Evolutionary conservation across 352 stramenopile species (phyloP).

Genomic region (Peronospora farinosa): DNA sequence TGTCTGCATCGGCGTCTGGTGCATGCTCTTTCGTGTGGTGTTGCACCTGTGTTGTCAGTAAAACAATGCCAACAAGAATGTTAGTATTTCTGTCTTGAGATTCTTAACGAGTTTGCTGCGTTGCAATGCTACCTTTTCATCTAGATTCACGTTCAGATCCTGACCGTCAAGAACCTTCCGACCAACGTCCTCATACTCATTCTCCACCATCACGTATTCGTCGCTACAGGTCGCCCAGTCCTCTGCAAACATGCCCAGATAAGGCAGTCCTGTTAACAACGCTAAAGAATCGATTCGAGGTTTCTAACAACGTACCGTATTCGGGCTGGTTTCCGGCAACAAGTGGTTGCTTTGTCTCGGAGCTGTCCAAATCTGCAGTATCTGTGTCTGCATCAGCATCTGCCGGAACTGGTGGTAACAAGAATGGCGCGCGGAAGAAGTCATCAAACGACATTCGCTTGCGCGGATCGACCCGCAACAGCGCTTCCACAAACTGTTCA

Average conservation of each 20-base stretch:
- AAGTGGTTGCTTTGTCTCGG: conserved; percentile 55
- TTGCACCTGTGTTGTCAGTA: conserved; percentile 11
- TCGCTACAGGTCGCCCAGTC: conserved; percentile 71
- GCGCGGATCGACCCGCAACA: conserved; percentile 56
- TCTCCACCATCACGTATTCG: conserved; percentile 80
- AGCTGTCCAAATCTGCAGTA: conserved; percentile 30
- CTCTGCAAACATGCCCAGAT: conserved; percentile 21
- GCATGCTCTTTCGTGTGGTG: conserved; percentile 17
- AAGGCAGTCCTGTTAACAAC: neutral
- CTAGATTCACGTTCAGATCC: conserved; percentile 38
- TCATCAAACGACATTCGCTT: conserved; percentile 75
- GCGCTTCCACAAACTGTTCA: conserved; percentile 47
- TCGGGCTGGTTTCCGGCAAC: conserved; percentile 61
- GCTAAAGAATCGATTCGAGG: neutral
- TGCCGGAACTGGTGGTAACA: conserved; percentile 48
- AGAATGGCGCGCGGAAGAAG: conserved; percentile 62
- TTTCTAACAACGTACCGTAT: conserved; percentile 33
- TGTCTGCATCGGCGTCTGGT: conserved; percentile 5
- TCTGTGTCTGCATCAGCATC: conserved; percentile 22
- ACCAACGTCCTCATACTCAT: conserved; percentile 73
- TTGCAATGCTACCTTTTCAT: conserved; percentile 27
- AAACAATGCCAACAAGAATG: neutral
- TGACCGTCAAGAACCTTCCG: conserved; percentile 60
- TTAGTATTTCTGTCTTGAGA: conserved; percentile 2
- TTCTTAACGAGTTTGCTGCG: conserved; percentile 4